Evolutionary conservation across 257 asterid species (phyloP).

Genomic region (Nicotiana benthamiana): DNA sequence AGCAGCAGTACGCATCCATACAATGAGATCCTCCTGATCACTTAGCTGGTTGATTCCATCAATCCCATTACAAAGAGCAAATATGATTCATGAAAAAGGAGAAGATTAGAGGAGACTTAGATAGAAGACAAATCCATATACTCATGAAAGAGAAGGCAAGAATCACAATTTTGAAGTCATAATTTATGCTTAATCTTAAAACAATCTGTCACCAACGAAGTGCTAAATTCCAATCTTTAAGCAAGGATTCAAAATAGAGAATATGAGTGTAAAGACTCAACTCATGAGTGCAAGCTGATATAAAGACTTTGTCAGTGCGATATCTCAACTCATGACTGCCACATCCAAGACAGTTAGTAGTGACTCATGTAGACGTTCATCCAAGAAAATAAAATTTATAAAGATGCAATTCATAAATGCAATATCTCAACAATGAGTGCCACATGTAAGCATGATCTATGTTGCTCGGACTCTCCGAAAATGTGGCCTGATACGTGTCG

Average conservation of each 20-base stretch:
- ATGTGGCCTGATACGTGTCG: too few species aligned
- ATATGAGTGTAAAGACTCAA: not conserved
- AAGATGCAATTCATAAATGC: not conserved
- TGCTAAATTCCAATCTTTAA: not conserved
- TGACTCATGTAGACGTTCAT: not conserved
- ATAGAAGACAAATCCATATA: not conserved
- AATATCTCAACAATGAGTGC: not conserved
- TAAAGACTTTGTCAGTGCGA: not conserved
- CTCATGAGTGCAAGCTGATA: not conserved
- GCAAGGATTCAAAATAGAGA: not conserved
- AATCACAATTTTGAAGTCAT: not conserved
- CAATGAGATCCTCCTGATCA: slow-evolving; percentile 73
- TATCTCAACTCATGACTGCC: not conserved
- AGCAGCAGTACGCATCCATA: slow-evolving; percentile 83
- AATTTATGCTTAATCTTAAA: not conserved
- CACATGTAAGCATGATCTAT: not conserved
- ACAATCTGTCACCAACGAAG: not conserved
- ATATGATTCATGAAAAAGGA: not conserved
- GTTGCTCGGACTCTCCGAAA: too few species aligned
- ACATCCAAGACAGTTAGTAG: not conserved
- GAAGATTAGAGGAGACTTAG: not conserved
- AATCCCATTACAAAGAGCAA: slow-evolving; percentile 4
- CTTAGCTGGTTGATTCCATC: slow-evolving; percentile 43
- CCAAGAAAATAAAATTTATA: not conserved
- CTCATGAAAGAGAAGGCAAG: not conserved